Evolutionary conservation across 345 rosid genomes (phyloP), one percentile per base, ranked within the genome.

Genomic region (Eucalyptus sideroxylon): DNA sequence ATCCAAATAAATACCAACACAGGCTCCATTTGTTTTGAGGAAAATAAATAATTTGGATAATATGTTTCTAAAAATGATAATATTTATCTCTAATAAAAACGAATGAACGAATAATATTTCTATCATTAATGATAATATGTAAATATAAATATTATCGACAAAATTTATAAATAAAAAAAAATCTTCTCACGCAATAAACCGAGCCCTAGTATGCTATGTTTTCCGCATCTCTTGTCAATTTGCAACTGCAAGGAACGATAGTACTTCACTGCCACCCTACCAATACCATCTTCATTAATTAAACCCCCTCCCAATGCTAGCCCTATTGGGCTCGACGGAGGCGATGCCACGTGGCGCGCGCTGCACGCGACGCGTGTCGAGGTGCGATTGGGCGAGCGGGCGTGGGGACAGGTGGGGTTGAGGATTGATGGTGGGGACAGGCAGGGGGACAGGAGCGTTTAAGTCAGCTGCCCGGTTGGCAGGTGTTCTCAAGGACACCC

Each of bases 401-500:
- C 2, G 27, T 44, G 4, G 30, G 85, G 47, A 69, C 44, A 72
- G 82, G 44, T 34, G 82, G 85, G 47, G 30, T 11, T 4, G 12
- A 40, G 85, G 11, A 40, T 77, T 77, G 85, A 77, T 40, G 86
- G 86, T 88, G 80, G 89, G 80, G 87, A 90, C 47, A 92, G 95
- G 94, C 92, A 88, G 92, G 93, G 93, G 91, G 93, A 92, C 95
- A 93, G 87, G 30, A 92, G 59, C 89, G 81, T 93, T 93, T 81
- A 92, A 93, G 92, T 86, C 90, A 91, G 90, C 90, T 90, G 95
- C 91, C 91, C 82, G 94, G 93, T 94, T 94, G 95, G 95, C 94
- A 92, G 93, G 94, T 87, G 89, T 15, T 88, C 95, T 89, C 92
- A 89, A 90, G 93, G 92, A 93, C 90, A 17, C 34, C 92, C 91